These are phyloP conservation scores for Ensete glaucum DNA, from an alignment of 176 grass and related monocot species.

Conservation along the genomic window DNA sequence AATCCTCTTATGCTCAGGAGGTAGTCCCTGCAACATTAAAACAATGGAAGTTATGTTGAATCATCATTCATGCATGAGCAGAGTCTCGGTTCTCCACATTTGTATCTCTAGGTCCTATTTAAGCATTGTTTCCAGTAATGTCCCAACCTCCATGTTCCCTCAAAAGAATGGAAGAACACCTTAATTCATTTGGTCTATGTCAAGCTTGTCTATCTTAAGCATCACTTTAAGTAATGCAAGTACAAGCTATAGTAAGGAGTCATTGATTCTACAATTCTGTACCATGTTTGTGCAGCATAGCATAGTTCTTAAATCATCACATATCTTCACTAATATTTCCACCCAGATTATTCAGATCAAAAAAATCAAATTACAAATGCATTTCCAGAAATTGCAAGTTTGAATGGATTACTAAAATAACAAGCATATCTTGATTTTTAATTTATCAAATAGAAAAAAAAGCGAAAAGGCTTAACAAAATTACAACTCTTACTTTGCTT, in stretches of 20 bases:
- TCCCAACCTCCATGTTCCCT: too few relatives aligned
- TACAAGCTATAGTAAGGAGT: background rate
- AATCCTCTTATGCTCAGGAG: slow-evolving; percentile 83
- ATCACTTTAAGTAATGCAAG: background rate
- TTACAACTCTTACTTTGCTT: slow-evolving; percentile 48
- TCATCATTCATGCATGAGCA: background rate
- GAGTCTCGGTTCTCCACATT: background rate
- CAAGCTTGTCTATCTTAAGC: too few relatives aligned
- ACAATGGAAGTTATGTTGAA: background rate
- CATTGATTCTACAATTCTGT: background rate
- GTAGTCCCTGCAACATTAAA: slow-evolving; percentile 49
- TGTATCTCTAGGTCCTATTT: too few relatives aligned
- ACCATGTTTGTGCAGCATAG: background rate
- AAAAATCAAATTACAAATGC: background rate
- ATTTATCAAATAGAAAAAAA: background rate
- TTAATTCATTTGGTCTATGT: too few relatives aligned
- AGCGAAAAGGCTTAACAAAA: background rate
- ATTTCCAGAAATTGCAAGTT: background rate
- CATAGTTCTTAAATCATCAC: background rate
- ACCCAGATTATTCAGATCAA: background rate
- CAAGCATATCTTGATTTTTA: background rate
- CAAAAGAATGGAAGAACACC: too few relatives aligned
- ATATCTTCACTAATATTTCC: background rate
- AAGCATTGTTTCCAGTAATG: too few relatives aligned
- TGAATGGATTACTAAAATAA: background rate